Evolutionary conservation across 2,329 filamentous ascomycete genomes (phyloP).

Genomic region (Fusarium lyarnte): DNA sequence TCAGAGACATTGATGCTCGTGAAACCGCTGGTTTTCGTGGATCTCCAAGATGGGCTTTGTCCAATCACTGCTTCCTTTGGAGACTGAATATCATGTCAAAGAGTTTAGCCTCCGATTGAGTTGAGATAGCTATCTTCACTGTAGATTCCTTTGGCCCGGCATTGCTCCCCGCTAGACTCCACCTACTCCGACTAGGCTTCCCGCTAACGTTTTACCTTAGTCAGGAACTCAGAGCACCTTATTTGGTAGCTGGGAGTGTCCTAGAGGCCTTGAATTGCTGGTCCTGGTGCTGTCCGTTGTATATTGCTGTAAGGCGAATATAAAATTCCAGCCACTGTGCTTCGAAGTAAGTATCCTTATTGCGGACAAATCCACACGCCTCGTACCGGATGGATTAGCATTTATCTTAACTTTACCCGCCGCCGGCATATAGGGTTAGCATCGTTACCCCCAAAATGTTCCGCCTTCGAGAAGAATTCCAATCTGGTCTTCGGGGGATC

Average conservation of each 20-base stretch:
- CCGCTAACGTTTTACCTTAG: not conserved
- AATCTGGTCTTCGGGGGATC: not conserved
- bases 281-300: rapidly evolving
- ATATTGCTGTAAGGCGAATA: not conserved
- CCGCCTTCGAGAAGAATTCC: not conserved
- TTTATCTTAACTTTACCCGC: too few relatives aligned
- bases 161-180: not conserved
- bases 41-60: not conserved
- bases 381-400: not conserved
- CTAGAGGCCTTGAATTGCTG: rapidly evolving
- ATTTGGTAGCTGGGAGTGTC: rapidly evolving
- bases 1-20: not conserved
- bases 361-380: not conserved
- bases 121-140: not conserved
- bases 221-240: not conserved
- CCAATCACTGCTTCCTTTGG: not conserved
- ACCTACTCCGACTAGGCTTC: not conserved
- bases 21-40: not conserved
- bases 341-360: rapidly evolving
- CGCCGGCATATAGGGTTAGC: not conserved
- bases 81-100: rapidly evolving
- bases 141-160: not conserved
- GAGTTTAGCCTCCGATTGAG: rapidly evolving
- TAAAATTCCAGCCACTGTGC: too few relatives aligned
- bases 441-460: not conserved